phyloP scores from a whole-genome alignment of 2,329 filamentous ascomycete genomes.

The Leptographium flavum region DNA sequence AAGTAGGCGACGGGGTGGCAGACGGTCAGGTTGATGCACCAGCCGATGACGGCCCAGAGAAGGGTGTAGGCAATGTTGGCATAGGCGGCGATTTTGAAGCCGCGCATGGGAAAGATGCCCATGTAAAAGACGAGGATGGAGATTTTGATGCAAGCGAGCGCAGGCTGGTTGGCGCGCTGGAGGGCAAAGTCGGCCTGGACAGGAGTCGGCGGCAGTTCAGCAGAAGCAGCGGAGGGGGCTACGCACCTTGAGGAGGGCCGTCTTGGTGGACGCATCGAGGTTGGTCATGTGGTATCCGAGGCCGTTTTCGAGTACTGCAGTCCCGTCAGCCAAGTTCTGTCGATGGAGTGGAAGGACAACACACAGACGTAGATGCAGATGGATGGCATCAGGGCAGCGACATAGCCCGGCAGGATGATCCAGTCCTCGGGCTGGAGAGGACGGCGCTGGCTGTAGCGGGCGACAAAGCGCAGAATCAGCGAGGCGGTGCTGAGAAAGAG shows the following conservation, averaged over 20 bases:
- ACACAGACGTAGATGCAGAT: background rate
- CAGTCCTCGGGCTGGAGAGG: background rate
- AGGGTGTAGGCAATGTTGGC: conserved; percentile 12
- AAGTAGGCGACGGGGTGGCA: conserved; percentile 22
- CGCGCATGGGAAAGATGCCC: conserved; percentile 10
- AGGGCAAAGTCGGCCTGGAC: conserved; percentile 9
- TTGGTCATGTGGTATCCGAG: background rate
- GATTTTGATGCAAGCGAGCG: conserved; percentile 9
- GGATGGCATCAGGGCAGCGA: background rate
- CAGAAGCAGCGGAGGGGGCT: background rate
- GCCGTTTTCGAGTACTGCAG: background rate
- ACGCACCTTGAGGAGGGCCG: background rate
- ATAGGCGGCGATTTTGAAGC: conserved; percentile 12
- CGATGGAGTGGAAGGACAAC: background rate
- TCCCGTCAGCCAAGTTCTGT: background rate
- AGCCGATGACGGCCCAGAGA: conserved; percentile 15
- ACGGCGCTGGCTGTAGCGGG: background rate
- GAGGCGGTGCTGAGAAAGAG: background rate
- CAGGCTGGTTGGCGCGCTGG: conserved; percentile 10
- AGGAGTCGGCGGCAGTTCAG: background rate
- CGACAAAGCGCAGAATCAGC: background rate
- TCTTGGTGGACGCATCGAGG: background rate
- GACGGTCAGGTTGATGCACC: conserved; percentile 19
- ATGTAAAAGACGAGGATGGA: conserved; percentile 13
- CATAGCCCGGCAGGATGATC: background rate